phyloP scores from a whole-genome alignment of 1,284 basidiomycete genomes.

The Boletus sp. region DNA sequence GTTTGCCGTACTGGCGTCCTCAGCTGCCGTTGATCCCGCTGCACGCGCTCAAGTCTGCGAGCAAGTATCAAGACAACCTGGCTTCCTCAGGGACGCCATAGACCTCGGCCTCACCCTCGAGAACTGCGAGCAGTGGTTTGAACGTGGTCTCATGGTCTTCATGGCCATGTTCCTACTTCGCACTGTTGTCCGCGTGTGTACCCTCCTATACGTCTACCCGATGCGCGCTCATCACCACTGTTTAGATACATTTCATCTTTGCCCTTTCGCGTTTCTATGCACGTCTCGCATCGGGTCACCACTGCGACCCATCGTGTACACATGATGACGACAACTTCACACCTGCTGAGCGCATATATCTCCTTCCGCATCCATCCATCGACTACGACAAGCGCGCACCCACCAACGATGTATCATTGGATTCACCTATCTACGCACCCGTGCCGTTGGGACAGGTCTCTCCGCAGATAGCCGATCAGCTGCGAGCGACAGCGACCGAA shows the following conservation, averaged over 20 bases:
- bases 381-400: conserved; percentile 16
- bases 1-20: conserved; percentile 56
- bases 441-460: conserved; percentile 59
- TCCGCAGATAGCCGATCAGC: conserved; percentile 45
- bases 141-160: conserved; percentile 60
- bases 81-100: conserved; percentile 68
- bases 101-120: conserved; percentile 74
- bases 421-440: conserved; percentile 61
- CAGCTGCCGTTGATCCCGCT: conserved; percentile 59
- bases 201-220: not conserved
- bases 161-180: conserved; percentile 62
- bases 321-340: conserved; percentile 10
- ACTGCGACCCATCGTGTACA: conserved; percentile 16
- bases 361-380: conserved; percentile 47
- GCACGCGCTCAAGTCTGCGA: conserved; percentile 68
- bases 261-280: conserved; percentile 67
- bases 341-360: conserved; percentile 56
- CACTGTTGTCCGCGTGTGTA: conserved; percentile 64
- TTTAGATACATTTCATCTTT: conserved; percentile 72
- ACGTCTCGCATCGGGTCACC: conserved; percentile 47
- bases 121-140: conserved; percentile 79
- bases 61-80: conserved; percentile 70
- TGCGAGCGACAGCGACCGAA: conserved; percentile 62
- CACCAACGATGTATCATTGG: conserved; percentile 28
- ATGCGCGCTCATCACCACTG: not conserved